Evolutionary conservation across 257 asterid species (phyloP).

Genomic region (Solanum bulbocastanum): DNA sequence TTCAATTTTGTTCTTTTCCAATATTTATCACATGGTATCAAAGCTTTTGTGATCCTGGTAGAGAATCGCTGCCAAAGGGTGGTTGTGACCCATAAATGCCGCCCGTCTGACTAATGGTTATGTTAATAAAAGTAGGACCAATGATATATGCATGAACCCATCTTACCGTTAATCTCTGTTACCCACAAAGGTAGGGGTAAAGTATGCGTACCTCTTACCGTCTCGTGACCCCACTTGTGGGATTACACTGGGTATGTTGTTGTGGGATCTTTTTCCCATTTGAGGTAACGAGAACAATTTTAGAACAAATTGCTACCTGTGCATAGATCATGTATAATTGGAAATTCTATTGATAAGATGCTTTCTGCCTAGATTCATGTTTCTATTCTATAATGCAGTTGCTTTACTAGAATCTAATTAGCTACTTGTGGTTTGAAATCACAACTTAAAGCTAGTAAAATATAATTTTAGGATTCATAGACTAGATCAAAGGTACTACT

Average conservation of each 20-base stretch:
- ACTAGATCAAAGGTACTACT: background rate
- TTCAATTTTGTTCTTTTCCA: background rate
- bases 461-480: background rate
- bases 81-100: background rate
- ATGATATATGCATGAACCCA: background rate
- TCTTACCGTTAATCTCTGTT: background rate
- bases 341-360: background rate
- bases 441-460: background rate
- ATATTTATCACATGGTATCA: background rate
- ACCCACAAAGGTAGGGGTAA: background rate
- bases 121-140: background rate
- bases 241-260: background rate
- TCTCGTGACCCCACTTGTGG: background rate
- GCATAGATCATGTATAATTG: background rate
- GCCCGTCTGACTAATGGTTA: background rate
- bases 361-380: background rate
- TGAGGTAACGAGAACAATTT: background rate
- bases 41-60: no score
- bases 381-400: background rate
- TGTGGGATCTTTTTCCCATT: background rate
- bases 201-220: background rate
- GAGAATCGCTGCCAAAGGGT: background rate
- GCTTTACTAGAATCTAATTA: background rate
- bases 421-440: background rate
- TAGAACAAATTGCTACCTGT: background rate